Evolutionary conservation across 768 basidiomycete species (phyloP), one percentile per base, ranked within the genome.

Genomic region (Mycena leptocephala): DNA sequence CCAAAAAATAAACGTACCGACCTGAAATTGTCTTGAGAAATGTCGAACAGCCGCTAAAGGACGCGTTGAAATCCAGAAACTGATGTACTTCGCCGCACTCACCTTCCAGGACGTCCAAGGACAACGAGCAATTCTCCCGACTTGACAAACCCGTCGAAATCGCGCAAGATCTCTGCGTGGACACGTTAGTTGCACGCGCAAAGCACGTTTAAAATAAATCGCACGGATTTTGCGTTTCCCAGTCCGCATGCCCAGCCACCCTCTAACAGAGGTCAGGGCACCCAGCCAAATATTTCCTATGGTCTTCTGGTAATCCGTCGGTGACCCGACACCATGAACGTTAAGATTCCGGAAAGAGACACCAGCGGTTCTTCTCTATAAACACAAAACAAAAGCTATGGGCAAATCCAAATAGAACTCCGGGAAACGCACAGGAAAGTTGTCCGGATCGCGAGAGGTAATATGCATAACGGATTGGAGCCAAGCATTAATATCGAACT

Each of bases 101-200:
- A 80, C 81, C 79, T 80, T 80, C 88, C 87, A 5, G 88, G 87
- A 67, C 87, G 85, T 51, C 87, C 83, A 20, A 85, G 85, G 3
- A 87, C 86, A 65, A 89, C 88, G 39, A 91, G 84, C 90, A 92
- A 88, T 81, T 92, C 90, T 22, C 90, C 90, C 0, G 88, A 83
- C 43, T 86, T 85, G 9, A 91, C 80, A 5, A 87, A 78, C 22
- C 90, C 91, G 28, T 90, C 88, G 58, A 92, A 88, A 58, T 84
- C 84, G 30, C 87, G 83, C 43, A 92, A 83, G 64, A 92, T 89
- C 61, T 84, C 79, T 63, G 75, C 73, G 32, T 37, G 0, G 16
- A 6, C 2, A 22, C 10, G 39, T 71, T 7, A 76, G 39, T 35
- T 53, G 7, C 16, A 22, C 10, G 33, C 30, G 2, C 13, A 46